Base-by-base conservation (phyloP, 2,329 filamentous ascomycete species). In the Decorospora gaudefroyi region DNA sequence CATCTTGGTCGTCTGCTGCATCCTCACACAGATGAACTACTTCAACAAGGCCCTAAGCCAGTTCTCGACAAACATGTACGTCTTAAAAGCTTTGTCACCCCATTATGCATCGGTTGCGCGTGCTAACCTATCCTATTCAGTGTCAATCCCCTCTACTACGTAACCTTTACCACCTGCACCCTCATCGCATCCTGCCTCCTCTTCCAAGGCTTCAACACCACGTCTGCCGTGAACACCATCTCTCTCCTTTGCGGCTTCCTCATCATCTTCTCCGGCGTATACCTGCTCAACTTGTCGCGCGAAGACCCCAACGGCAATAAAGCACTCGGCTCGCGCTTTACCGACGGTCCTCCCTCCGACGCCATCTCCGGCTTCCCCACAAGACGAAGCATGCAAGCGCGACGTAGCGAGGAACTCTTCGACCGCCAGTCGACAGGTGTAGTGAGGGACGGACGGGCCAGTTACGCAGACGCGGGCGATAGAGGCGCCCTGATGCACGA, bases 1-100 rank as follows among this genome's bases (percentile, higher is more conserved):
- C 72, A 96, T 99, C 56, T 83, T 97, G 55, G 93, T 91, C 0
- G 79, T 80, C 3, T 89, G 96, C 54, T 99, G 93, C 76, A 97
- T 99, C 67, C 72, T 99, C 57, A 96, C 91, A 6, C 93, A 99
- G 78, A 97, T 99, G 93, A 99, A 99, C 73, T 99, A 99, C 73
- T 96, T 99, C 74, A 99, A 99, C 79, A 99, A 99, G 74, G 93
- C 93, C 6, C 76, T 99, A 48, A 95, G 90, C 71, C 90, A 95
- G 64, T 99, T 97, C 74, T 92, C 89, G 19, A 96, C 93, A 21
- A 96, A 95, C 61, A 95, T 99, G 91, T 96, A 80, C 70, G 88
- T 77, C n/a, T n/a, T n/a, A n/a, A n/a, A n/a, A n/a, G n/a, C n/a
- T 11, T 7, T 17, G 10, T 17, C 6, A 29, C 37, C 16, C 11